Evolutionary conservation across 345 rosid species (phyloP).

Genomic region (Draba incana): DNA sequence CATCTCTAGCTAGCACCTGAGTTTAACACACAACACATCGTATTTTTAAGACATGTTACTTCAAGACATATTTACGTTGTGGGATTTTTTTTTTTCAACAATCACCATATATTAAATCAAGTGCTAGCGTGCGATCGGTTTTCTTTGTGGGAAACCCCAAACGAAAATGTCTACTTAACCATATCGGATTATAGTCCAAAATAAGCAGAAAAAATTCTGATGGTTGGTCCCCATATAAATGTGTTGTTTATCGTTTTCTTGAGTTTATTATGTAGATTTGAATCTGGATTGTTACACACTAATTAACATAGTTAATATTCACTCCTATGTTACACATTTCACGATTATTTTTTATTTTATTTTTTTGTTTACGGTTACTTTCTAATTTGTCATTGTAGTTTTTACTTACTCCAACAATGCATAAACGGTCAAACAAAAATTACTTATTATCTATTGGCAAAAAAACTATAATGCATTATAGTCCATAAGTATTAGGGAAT

Average conservation of each 20-base stretch:
- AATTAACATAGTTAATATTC: too few species aligned
- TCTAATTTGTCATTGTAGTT: neutral
- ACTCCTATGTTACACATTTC: too few species aligned
- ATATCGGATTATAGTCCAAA: conserved; percentile 1
- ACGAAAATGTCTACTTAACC: too few species aligned
- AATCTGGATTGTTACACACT: too few species aligned
- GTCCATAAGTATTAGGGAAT: too few species aligned
- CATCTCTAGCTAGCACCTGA: conserved; percentile 7
- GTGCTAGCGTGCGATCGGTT: too few species aligned
- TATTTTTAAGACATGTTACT: neutral
- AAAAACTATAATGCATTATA: neutral
- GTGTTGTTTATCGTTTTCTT: too few species aligned
- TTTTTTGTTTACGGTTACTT: neutral
- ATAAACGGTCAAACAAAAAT: neutral
- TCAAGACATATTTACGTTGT: neutral
- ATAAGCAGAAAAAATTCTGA: neutral
- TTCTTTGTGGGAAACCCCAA: too few species aligned
- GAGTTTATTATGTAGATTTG: too few species aligned
- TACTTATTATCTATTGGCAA: neutral
- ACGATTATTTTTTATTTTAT: too few species aligned
- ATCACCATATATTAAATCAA: too few species aligned
- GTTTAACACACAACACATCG: neutral
- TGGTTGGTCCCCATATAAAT: neutral
- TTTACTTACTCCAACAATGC: neutral
- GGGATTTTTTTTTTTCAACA: too few species aligned